phyloP scores from a whole-genome alignment of 2,329 filamentous ascomycete genomes.

The Trichoderma sp. region DNA sequence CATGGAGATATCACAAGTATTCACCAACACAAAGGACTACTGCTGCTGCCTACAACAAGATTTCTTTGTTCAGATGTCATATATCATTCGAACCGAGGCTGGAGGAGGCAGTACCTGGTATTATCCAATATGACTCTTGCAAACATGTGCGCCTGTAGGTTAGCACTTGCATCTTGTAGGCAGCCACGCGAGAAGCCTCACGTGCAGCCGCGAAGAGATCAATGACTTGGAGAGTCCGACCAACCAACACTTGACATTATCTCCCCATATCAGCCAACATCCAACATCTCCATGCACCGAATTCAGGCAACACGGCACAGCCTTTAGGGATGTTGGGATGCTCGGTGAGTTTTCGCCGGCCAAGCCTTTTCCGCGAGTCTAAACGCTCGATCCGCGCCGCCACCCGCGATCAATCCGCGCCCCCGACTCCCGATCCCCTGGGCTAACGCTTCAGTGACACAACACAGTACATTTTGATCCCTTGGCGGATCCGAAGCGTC shows the following conservation, averaged over 20 bases:
- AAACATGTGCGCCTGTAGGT: background rate
- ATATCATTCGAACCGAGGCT: background rate
- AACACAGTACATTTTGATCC: background rate
- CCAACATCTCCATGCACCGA: background rate
- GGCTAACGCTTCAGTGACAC: background rate
- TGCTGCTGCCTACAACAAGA: background rate
- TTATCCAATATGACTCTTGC: background rate
- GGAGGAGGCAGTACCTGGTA: background rate
- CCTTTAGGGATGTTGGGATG: background rate
- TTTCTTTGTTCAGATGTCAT: background rate
- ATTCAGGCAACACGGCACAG: background rate
- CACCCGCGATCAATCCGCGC: background rate
- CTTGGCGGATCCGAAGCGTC: background rate
- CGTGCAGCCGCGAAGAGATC: background rate
- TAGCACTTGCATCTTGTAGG: background rate
- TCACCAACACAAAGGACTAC: too few relatives aligned
- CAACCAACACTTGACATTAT: background rate
- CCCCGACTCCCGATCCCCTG: background rate
- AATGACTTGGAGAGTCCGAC: background rate
- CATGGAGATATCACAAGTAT: too few relatives aligned
- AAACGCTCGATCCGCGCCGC: background rate
- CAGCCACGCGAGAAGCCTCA: background rate
- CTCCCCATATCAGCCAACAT: background rate
- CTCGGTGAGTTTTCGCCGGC: background rate
- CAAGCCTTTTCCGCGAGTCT: background rate